Conservation (phyloP, 1,284 basidiomycete species). For the Xerocomus amazonicus region DNA sequence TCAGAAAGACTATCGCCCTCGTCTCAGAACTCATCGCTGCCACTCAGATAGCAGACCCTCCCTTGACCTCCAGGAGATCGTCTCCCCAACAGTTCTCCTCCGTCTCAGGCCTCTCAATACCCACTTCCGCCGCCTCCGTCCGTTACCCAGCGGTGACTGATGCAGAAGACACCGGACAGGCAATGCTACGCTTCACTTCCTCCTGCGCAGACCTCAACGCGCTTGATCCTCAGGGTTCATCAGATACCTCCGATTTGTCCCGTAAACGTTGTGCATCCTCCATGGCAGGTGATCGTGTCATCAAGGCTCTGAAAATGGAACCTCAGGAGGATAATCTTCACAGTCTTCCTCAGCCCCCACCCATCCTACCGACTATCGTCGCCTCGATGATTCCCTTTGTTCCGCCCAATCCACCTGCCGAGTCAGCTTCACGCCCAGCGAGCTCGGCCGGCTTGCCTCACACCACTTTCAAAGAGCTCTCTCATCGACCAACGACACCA, state of each 20-base stretch:
- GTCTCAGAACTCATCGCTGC: conserved; percentile 48
- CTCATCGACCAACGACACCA: conserved; percentile 25
- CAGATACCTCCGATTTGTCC: conserved; percentile 33
- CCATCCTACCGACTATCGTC: conserved; percentile 25
- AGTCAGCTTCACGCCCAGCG: conserved; percentile 40
- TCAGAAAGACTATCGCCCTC: conserved; percentile 45
- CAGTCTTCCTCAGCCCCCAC: conserved; percentile 27
- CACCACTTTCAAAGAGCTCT: conserved; percentile 24
- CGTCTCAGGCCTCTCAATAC: conserved; percentile 13
- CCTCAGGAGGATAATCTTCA: conserved; percentile 52
- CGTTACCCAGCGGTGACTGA: conserved; percentile 18
- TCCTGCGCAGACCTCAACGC: conserved; percentile 13
- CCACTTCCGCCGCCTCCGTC: conserved; percentile 10
- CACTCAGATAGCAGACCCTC: conserved; percentile 41
- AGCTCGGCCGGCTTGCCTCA: conserved; percentile 38
- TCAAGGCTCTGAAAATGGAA: conserved; percentile 66
- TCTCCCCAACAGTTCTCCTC: conserved; percentile 26
- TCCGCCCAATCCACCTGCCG: conserved; percentile 20
- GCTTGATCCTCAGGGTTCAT: conserved; percentile 22
- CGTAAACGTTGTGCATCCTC: conserved; percentile 71
- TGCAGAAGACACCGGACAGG: conserved; percentile 21
- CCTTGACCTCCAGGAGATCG: conserved; percentile 27
- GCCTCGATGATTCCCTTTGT: conserved; percentile 25
- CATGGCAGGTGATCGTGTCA: conserved; percentile 53
- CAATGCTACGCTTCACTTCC: conserved; percentile 20